These are phyloP conservation scores for Polytolypa hystricis DNA, from an alignment of 2,329 filamentous ascomycete species.

Conservation along the genomic window DNA sequence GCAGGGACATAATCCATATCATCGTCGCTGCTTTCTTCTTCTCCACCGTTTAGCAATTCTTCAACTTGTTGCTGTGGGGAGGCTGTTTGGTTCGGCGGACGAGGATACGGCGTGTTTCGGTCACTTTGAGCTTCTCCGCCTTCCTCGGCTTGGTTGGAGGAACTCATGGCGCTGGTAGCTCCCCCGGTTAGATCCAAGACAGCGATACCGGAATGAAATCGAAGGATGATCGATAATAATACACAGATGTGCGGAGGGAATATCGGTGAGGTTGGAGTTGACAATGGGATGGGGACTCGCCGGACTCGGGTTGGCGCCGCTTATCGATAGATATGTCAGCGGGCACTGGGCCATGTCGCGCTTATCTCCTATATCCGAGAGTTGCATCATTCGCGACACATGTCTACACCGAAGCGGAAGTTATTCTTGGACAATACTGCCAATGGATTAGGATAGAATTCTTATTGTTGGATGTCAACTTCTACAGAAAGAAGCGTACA, in stretches of 20 bases:
- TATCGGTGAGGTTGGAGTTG: not conserved
- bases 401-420: not conserved
- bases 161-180: no score
- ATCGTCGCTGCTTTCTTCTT: not conserved
- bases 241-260: not conserved
- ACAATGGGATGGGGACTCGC: not conserved
- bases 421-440: not conserved
- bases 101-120: not conserved
- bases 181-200: not conserved
- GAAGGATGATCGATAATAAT: not conserved
- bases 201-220: not conserved
- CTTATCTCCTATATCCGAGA: not conserved
- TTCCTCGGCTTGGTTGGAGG: not conserved
- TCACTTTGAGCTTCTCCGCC: not conserved
- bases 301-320: not conserved
- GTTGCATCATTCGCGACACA: not conserved
- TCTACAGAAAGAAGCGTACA: no score
- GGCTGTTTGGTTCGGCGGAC: not conserved
- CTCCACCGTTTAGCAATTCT: no score
- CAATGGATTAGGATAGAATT: no score
- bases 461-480: no score
- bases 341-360: not conserved
- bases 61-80: not conserved
- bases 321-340: not conserved
- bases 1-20: conserved; percentile 42